Base-by-base conservation (phyloP, 2,329 filamentous ascomycete species). In the Fusarium abutilonis region DNA sequence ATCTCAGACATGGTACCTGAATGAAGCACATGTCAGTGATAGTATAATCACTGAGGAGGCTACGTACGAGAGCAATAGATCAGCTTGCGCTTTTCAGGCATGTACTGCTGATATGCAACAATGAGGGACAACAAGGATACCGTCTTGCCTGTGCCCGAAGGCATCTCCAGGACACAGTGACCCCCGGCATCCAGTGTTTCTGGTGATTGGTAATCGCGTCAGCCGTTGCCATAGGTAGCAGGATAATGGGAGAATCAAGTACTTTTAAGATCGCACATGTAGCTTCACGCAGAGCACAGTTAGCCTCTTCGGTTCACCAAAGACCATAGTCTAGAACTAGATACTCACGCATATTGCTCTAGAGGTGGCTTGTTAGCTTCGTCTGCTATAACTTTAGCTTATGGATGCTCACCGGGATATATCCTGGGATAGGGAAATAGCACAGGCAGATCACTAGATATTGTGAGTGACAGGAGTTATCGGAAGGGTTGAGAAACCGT, bases 121-220 rank as follows among this genome's bases (percentile, higher is more conserved):
- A 99, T 99, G 68, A 99, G 85, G 0, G 95, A 97, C 40, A 99
- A 82, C 5, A 99, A 83, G 9, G 95, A 97, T 23, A 99, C 91
- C 0, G 95, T 99, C 82, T 99, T 99, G 60, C 95, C 95, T 21
- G 95, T 99, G 39, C 95, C 95, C 57, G 95, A 99, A 77, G 95
- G 95, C 95, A 99, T 99, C 79, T 99, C 95, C 69, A 99, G 80
- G 19, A 99, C 94, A 76, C 93, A 97, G 78, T 99, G 93, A 60
- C 95, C 96, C 48, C 92, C 92, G 17, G 89, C 90, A 83, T 99
- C 95, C 72, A 99, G 89, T 17, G 95, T 98, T 68, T 81, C 82
- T 85, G 40, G 38, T 8, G 4, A 42, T 26, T 35, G 36, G 26
- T 17, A 13, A 26, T n/a, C 17, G 11, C 17, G 35, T 64, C 41